phyloP scores from a whole-genome alignment of 768 basidiomycete genomes.

The Neoboletus brunneissimus region DNA sequence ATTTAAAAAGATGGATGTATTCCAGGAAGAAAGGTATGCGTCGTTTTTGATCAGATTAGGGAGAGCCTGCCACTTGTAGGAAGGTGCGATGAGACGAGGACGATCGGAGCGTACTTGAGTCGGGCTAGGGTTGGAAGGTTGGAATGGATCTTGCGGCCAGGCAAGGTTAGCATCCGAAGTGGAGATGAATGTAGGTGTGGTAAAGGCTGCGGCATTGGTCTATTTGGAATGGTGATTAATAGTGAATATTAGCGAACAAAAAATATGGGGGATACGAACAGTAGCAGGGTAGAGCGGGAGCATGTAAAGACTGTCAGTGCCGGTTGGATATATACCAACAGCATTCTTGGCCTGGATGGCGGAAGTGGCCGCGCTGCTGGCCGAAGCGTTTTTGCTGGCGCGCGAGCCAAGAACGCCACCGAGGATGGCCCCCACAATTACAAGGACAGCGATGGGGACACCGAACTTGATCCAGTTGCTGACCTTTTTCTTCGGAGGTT shows the following conservation, averaged over 20 bases:
- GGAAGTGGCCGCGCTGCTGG: slow-evolving; percentile 43
- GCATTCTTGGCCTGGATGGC: slow-evolving; percentile 57
- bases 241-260: background rate
- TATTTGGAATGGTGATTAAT: slow-evolving; percentile 25
- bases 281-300: slow-evolving; percentile 87
- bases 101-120: slow-evolving; percentile 70
- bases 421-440: slow-evolving; percentile 65
- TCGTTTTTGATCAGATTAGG: slow-evolving; percentile 74
- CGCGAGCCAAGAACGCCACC: slow-evolving; percentile 80
- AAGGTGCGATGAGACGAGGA: slow-evolving; percentile 87
- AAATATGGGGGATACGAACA: slow-evolving; percentile 47
- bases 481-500: slow-evolving; percentile 46
- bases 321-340: slow-evolving; percentile 69
- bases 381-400: slow-evolving; percentile 38
- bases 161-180: slow-evolving; percentile 48
- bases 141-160: slow-evolving; percentile 82
- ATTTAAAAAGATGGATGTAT: slow-evolving; percentile 85
- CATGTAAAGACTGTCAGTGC: slow-evolving; percentile 75
- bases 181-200: slow-evolving; percentile 65
- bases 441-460: slow-evolving; percentile 59
- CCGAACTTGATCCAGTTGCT: slow-evolving; percentile 79
- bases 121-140: slow-evolving; percentile 60
- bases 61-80: slow-evolving; percentile 88
- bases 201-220: slow-evolving; percentile 75
- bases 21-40: slow-evolving; percentile 87